Conservation (phyloP, 2,329 filamentous ascomycete species). For the Hirsutella rhossiliensis region DNA sequence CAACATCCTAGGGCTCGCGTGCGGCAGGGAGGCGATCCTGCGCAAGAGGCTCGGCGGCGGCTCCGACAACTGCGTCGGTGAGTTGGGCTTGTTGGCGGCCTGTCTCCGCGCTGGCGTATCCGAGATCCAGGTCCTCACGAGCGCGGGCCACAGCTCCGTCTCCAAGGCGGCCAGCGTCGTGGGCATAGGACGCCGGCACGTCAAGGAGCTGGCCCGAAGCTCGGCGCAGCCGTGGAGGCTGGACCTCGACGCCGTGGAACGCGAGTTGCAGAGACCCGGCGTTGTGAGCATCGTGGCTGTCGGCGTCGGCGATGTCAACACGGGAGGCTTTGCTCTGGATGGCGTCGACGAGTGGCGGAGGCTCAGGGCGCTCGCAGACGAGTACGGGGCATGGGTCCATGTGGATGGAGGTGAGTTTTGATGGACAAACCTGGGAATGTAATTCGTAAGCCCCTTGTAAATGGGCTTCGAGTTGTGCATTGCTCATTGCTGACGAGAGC, state of each 20-base stretch:
- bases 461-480: neutral
- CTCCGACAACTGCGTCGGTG: slow-evolving; percentile 40
- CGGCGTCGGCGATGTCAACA: slow-evolving; percentile 87
- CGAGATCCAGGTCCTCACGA: slow-evolving; percentile 67
- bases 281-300: slow-evolving; percentile 65
- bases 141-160: slow-evolving; percentile 72
- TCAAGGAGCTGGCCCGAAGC: slow-evolving; percentile 46
- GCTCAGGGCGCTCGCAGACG: slow-evolving; percentile 59
- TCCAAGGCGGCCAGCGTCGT: slow-evolving; percentile 73
- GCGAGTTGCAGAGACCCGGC: slow-evolving; percentile 35
- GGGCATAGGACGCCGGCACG: slow-evolving; percentile 59
- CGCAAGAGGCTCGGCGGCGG: slow-evolving; percentile 15
- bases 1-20: slow-evolving; percentile 67
- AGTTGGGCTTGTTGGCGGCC: slow-evolving; percentile 57
- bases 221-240: slow-evolving; percentile 53
- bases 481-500: neutral
- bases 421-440: too few species aligned
- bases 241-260: slow-evolving; percentile 53
- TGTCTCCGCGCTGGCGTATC: slow-evolving; percentile 51
- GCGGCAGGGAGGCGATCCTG: slow-evolving; percentile 53
- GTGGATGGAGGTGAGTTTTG: slow-evolving; percentile 58
- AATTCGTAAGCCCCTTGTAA: too few species aligned
- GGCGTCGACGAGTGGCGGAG: slow-evolving; percentile 44
- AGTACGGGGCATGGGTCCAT: slow-evolving; percentile 74
- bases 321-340: slow-evolving; percentile 61